These are phyloP conservation scores for Cichorium intybus DNA, from an alignment of 140 eudicot species.

Conservation along the genomic window DNA sequence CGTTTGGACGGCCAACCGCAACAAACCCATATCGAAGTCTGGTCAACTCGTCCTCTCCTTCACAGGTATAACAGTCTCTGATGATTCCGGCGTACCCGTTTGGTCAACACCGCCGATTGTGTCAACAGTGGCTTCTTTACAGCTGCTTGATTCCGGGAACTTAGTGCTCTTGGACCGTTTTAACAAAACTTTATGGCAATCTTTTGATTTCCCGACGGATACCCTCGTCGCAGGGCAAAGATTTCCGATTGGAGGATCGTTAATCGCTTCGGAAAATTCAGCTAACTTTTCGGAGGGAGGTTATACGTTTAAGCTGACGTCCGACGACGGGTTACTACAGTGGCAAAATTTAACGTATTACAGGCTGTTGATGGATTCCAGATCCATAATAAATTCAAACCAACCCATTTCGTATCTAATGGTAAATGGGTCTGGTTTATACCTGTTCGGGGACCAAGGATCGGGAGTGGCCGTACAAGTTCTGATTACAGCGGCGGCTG, in stretches of 20 bases:
- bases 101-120: slow-evolving; percentile 39
- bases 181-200: slow-evolving; percentile 37
- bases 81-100: slow-evolving; percentile 32
- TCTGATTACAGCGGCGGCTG: neutral
- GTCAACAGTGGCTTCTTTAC: slow-evolving; percentile 13
- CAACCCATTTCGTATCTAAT: slow-evolving; percentile 32
- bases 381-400: slow-evolving; percentile 31
- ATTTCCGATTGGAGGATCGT: slow-evolving; percentile 20
- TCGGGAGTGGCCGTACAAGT: slow-evolving; percentile 20
- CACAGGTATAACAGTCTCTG: slow-evolving; percentile 28
- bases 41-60: slow-evolving; percentile 24
- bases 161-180: slow-evolving; percentile 19
- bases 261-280: slow-evolving; percentile 15
- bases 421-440: slow-evolving; percentile 41
- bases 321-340: slow-evolving; percentile 38
- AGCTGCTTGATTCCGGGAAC: slow-evolving; percentile 50
- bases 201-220: slow-evolving; percentile 53
- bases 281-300: slow-evolving; percentile 31
- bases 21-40: slow-evolving; percentile 31
- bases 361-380: slow-evolving; percentile 45
- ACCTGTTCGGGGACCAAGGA: slow-evolving; percentile 28
- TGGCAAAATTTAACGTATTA: slow-evolving; percentile 43
- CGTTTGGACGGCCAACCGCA: slow-evolving; percentile 60
- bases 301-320: slow-evolving; percentile 26
- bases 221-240: slow-evolving; percentile 38